Conservation (phyloP, 306 rosid genomes). For the Pterocarpus macrocarpus region DNA sequence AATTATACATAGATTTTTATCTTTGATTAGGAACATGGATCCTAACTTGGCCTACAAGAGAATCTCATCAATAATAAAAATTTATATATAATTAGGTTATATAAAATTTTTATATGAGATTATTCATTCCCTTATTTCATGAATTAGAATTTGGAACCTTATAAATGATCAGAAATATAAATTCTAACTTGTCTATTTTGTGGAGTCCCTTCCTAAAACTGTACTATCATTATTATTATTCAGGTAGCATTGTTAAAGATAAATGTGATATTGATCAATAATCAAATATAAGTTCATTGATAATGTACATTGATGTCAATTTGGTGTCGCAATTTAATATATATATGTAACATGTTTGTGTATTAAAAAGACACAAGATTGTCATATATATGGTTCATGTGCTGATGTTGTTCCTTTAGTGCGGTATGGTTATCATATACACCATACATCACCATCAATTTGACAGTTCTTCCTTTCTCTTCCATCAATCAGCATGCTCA, state of each 20-base stretch:
- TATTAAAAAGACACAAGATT: no score
- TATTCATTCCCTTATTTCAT: no score
- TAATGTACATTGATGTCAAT: not conserved
- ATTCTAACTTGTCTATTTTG: not conserved
- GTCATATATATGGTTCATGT: no score
- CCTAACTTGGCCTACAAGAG: no score
- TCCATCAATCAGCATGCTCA: constrained; percentile 49
- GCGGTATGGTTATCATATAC: constrained; percentile 2
- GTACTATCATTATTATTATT: not conserved
- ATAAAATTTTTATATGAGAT: no score
- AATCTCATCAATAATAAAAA: no score
- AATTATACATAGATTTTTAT: no score
- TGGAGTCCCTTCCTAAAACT: no score
- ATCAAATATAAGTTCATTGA: not conserved
- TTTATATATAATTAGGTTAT: no score
- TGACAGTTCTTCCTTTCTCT: constrained; percentile 50
- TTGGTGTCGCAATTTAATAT: not conserved
- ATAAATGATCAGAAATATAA: no score
- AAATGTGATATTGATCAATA: not conserved
- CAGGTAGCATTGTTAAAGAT: not conserved
- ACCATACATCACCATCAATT: constrained; percentile 57
- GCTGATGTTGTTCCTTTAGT: not conserved
- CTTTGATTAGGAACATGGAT: no score
- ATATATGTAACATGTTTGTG: not conserved
- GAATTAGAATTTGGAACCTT: no score